Conservation (phyloP, 1,284 basidiomycete species). For the Apiotrichum brassicae region DNA sequence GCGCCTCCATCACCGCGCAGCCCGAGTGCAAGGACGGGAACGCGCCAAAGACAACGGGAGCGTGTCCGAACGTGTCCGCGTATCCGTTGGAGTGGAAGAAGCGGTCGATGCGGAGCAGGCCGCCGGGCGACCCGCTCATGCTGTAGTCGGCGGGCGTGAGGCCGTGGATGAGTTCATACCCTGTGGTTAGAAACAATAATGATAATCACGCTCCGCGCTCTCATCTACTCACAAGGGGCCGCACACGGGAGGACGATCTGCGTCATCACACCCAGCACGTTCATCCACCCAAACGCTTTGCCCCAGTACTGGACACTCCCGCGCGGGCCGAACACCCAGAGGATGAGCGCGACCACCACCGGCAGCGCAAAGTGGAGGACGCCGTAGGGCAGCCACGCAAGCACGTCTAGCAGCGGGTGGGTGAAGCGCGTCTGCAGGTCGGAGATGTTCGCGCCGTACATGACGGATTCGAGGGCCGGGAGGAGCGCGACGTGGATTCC, state of each 20-base stretch:
- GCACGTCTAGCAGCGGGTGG: slow-evolving; percentile 80
- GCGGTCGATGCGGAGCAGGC: slow-evolving; percentile 84
- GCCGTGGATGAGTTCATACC: slow-evolving; percentile 98
- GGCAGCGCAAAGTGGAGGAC: slow-evolving; percentile 82
- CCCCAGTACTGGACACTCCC: slow-evolving; percentile 80
- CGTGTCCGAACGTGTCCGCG: slow-evolving; percentile 72
- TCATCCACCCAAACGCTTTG: slow-evolving; percentile 88
- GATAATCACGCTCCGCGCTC: slow-evolving; percentile 8
- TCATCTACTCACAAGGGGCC: slow-evolving; percentile 59
- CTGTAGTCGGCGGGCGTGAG: slow-evolving; percentile 88
- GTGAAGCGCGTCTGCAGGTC: slow-evolving; percentile 93
- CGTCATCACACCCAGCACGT: slow-evolving; percentile 76
- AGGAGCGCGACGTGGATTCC: slow-evolving; percentile 84
- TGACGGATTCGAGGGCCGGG: slow-evolving; percentile 86
- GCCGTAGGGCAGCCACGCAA: slow-evolving; percentile 96
- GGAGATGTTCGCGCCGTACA: slow-evolving; percentile 95
- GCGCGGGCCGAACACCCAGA: slow-evolving; percentile 74
- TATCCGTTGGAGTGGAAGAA: slow-evolving; percentile 76
- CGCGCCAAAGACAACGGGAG: slow-evolving; percentile 92
- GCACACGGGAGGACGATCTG: slow-evolving; percentile 90
- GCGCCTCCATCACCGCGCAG: slow-evolving; percentile 83
- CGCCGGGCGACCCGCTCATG: slow-evolving; percentile 88
- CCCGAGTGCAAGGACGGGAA: slow-evolving; percentile 92
- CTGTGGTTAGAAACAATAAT: slow-evolving; percentile 46
- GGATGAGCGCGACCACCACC: slow-evolving; percentile 66